Evolutionary conservation across 75 land plant genomes (phyloP), one percentile per base, ranked within the genome.

Genomic region (Ceratopteris richardii): DNA sequence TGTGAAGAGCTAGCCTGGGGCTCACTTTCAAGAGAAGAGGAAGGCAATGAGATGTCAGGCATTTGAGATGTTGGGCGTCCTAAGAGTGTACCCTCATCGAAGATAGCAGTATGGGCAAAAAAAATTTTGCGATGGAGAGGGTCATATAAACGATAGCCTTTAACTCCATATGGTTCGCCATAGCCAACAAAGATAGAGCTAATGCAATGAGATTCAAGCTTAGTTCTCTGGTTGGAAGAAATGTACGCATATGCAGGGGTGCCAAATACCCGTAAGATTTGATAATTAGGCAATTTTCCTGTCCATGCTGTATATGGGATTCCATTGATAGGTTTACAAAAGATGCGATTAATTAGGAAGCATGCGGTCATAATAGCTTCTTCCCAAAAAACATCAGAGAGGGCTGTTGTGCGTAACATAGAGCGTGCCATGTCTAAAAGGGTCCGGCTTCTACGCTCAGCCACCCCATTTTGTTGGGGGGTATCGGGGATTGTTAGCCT

Each of bases 391-490:
- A 5, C 17, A 1, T 14, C 6, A 18, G 27, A 16, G 2, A 60
- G 6, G 13, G n/a, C 36, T 7, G 31, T 16, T 1, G 31, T 14
- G 12, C 5, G 14, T 22, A 56, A 31, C 58, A 56, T 56, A 31
- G 2, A 18, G 31, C 31, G 12, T 1, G 37, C 62, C 12, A n/a
- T 13, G n/a, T 60, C 44, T 29, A 60, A 1, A 7, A 60, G 7
- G 0, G 62, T 43, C 23, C 44, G 37, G 25, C 22, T 60, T 24
- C 20, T n/a, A 4, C 62, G 4, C 21, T 60, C 47, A 60, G 37
- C 62, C 10, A 60, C 29, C 4, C 64, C 53, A 51, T 62, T 50
- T 51, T 62, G 53, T 31, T 48, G 54, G 12, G 64, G 64, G 10
- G 9, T 48, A 20, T 62, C 1, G 1, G 53, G 54, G 1, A 62